Evolutionary conservation across 1,284 basidiomycete genomes (phyloP).

Genomic region (Laetiporus sulphureus): DNA sequence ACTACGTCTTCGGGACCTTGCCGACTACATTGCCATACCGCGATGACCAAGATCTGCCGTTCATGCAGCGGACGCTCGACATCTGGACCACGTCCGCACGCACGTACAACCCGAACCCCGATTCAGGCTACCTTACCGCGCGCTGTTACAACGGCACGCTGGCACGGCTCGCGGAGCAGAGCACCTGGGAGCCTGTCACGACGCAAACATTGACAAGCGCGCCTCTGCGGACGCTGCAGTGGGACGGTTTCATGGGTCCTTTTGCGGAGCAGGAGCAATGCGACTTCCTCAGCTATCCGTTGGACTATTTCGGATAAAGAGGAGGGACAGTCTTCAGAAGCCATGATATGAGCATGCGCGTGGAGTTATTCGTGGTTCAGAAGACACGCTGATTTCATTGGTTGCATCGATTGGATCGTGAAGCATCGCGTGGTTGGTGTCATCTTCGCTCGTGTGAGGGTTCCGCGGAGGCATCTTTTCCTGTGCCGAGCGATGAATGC

Average conservation of each 20-base stretch:
- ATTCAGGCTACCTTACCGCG: slow-evolving; percentile 27
- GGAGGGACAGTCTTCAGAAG: no score
- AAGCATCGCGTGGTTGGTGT: no score
- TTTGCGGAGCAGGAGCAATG: slow-evolving; percentile 22
- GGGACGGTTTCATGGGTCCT: slow-evolving; percentile 19
- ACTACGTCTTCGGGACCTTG: slow-evolving; percentile 30
- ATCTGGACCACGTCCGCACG: slow-evolving; percentile 33
- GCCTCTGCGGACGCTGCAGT: slow-evolving; percentile 21
- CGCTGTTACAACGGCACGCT: slow-evolving; percentile 23
- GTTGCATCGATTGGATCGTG: no score
- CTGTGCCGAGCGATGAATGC: no score
- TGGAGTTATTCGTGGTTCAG: no score
- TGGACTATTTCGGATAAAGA: slow-evolving; percentile 16
- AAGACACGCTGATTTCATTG: no score
- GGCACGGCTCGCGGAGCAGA: slow-evolving; percentile 16
- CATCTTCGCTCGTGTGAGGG: no score
- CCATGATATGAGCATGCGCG: no score
- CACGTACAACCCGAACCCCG: slow-evolving; percentile 34
- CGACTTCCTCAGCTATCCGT: slow-evolving; percentile 19
- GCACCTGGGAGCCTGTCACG: slow-evolving; percentile 21
- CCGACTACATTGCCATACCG: slow-evolving; percentile 28
- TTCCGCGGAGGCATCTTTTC: no score
- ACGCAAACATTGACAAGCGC: slow-evolving; percentile 12
- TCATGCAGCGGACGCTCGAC: slow-evolving; percentile 31
- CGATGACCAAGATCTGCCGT: slow-evolving; percentile 30